Conservation (phyloP, 176 grass and related monocot genomes). For the Elymus sibiricus region DNA sequence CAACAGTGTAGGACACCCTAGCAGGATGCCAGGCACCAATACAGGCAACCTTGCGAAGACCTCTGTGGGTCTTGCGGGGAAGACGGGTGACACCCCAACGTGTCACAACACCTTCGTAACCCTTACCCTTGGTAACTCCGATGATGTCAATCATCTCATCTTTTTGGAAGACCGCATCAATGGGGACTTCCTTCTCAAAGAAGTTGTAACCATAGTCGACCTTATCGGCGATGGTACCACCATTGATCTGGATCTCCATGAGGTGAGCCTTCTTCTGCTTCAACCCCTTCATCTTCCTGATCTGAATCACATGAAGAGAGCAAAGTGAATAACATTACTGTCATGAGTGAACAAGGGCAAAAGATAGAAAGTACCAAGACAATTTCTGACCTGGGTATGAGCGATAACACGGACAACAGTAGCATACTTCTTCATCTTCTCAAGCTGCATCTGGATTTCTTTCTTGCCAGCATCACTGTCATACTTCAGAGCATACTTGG, state of each 20-base stretch:
- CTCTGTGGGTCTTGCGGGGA: constrained; percentile 98
- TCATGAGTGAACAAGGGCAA: not conserved
- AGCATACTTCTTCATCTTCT: constrained; percentile 98
- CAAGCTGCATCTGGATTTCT: constrained; percentile 72
- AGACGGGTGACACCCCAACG: constrained; percentile 98
- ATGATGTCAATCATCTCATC: constrained; percentile 99
- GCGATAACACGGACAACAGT: constrained; percentile 74
- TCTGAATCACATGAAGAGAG: constrained; percentile 35
- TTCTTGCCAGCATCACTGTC: constrained; percentile 79
- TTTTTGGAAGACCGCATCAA: constrained; percentile 84
- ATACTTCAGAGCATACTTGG: constrained; percentile 83
- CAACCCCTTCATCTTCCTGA: constrained; percentile 92
- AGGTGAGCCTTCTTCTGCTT: constrained; percentile 97
- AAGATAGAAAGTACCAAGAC: not conserved
- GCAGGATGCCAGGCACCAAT: constrained; percentile 96
- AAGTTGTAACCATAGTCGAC: constrained; percentile 84
- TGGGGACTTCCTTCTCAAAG: constrained; percentile 80
- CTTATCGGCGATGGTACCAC: constrained; percentile 79
- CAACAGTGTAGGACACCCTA: constrained; percentile 92
- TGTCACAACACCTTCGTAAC: constrained; percentile 93
- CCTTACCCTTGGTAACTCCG: constrained; percentile 97
- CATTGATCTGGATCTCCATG: constrained; percentile 95
- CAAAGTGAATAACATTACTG: not conserved
- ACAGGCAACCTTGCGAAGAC: constrained; percentile 95
- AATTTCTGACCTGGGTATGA: constrained; percentile 70